Conservation (phyloP, 129 eudicot genomes). For the Centaurea solstitialis region DNA sequence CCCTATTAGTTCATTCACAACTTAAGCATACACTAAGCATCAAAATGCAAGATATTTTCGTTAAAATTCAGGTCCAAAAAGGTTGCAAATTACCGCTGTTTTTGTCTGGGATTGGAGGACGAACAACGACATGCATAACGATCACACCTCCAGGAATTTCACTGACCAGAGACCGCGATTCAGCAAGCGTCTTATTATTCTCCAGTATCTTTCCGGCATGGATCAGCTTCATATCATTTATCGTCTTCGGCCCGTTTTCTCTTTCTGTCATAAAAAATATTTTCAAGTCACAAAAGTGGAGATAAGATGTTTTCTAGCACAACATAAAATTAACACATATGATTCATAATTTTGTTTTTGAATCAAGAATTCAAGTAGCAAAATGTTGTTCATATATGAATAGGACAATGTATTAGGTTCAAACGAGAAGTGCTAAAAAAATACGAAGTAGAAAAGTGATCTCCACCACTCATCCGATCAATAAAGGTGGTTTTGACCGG, state of each 20-base stretch:
- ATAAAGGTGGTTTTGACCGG: too few relatives aligned
- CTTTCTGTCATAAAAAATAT: conserved; percentile 39
- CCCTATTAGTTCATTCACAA: not conserved
- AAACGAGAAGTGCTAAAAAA: too few relatives aligned
- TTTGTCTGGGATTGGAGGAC: conserved; percentile 48
- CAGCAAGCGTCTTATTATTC: conserved; percentile 44
- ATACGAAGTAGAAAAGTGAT: too few relatives aligned
- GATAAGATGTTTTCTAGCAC: not conserved
- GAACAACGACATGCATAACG: conserved; percentile 54
- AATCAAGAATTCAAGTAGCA: not conserved
- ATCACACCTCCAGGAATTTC: conserved; percentile 55
- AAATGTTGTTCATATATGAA: not conserved
- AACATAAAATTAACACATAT: not conserved
- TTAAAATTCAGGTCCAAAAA: not conserved
- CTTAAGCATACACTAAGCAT: not conserved
- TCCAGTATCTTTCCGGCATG: conserved; percentile 58
- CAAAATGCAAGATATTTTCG: not conserved
- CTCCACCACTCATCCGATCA: too few relatives aligned
- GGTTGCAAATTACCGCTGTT: conserved; percentile 32
- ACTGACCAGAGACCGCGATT: conserved; percentile 48
- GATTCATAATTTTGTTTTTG: not conserved
- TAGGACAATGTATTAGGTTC: too few relatives aligned
- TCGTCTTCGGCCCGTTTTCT: conserved; percentile 51
- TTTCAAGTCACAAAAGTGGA: not conserved
- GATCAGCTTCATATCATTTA: conserved; percentile 52